A percentile compares a stretch with the other conserved stretches of the same genome.
Conservation (phyloP, 2,329 filamentous ascomycete genomes). For the Aspergillus spinulosporus region DNA sequence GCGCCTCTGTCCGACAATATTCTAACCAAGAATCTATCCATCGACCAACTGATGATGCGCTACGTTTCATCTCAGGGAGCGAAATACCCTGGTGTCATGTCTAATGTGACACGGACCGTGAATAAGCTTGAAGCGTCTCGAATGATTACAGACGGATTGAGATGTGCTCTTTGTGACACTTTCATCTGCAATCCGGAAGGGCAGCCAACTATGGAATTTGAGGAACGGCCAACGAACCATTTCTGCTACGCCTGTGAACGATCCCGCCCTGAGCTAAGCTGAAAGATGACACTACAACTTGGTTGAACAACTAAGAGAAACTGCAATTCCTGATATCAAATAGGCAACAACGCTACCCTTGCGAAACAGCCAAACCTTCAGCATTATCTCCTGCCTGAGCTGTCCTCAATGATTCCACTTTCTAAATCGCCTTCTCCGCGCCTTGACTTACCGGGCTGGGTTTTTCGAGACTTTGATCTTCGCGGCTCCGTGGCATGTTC, state of each 20-base stretch:
- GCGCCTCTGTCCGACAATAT: constrained; percentile 37
- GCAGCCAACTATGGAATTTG: constrained; percentile 41
- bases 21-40: constrained; percentile 65
- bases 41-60: constrained; percentile 84
- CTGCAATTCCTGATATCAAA: not conserved
- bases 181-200: constrained; percentile 62
- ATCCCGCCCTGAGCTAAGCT: constrained; percentile 35
- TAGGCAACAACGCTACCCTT: not conserved
- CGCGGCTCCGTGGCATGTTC: constrained; percentile 23
- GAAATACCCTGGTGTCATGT: constrained; percentile 85
- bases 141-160: constrained; percentile 31
- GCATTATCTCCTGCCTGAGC: constrained; percentile 16
- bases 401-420: constrained; percentile 29
- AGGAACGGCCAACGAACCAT: constrained; percentile 28
- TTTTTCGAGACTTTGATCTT: constrained; percentile 26
- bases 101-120: constrained; percentile 92
- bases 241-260: constrained; percentile 50
- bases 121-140: constrained; percentile 65
- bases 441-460: constrained; percentile 34
- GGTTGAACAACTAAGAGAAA: not conserved
- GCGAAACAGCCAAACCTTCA: not conserved
- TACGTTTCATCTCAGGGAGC: constrained; percentile 87
- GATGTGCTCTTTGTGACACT: constrained; percentile 70
- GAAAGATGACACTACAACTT: constrained; percentile 2
- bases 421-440: constrained; percentile 32